Evolutionary conservation across 164 flowering plant genomes (phyloP).

Genomic region (Piper betle): DNA sequence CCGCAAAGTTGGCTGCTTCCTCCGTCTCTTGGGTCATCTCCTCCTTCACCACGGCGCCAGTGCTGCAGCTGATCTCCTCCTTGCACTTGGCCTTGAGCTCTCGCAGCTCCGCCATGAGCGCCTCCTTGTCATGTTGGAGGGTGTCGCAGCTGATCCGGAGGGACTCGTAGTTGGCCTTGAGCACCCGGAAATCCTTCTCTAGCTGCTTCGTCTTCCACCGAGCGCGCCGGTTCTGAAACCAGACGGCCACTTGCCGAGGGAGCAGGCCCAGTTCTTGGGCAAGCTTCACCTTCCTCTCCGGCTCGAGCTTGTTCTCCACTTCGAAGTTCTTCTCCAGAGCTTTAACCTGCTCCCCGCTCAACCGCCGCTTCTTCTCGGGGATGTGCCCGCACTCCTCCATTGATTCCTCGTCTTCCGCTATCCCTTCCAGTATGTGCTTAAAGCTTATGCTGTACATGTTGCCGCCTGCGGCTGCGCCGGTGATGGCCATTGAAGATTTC

Average conservation of each 20-base stretch:
- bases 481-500: constrained; percentile 4
- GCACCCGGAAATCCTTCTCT: constrained; percentile 25
- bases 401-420: constrained; percentile 28
- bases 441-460: constrained; percentile 16
- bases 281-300: constrained; percentile 28
- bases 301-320: constrained; percentile 38
- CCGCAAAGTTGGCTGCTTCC: background rate
- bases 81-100: constrained; percentile 15
- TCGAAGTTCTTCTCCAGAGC: constrained; percentile 34
- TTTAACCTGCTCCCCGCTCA: constrained; percentile 29
- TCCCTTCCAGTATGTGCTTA: constrained; percentile 23
- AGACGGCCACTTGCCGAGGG: constrained; percentile 35
- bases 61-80: constrained; percentile 8
- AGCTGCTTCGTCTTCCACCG: constrained; percentile 43
- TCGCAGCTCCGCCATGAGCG: constrained; percentile 22
- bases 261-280: constrained; percentile 34
- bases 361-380: constrained; percentile 27
- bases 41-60: constrained; percentile 11
- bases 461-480: background rate
- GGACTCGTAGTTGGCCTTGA: constrained; percentile 28
- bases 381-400: constrained; percentile 18
- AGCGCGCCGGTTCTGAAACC: constrained; percentile 37
- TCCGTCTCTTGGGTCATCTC: constrained; percentile 5
- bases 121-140: constrained; percentile 22
- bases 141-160: constrained; percentile 19